Evolutionary conservation across 176 grass and related monocot genomes (phyloP), one percentile per base, ranked within the genome.

Genomic region (Alopecurus myosuroides): DNA sequence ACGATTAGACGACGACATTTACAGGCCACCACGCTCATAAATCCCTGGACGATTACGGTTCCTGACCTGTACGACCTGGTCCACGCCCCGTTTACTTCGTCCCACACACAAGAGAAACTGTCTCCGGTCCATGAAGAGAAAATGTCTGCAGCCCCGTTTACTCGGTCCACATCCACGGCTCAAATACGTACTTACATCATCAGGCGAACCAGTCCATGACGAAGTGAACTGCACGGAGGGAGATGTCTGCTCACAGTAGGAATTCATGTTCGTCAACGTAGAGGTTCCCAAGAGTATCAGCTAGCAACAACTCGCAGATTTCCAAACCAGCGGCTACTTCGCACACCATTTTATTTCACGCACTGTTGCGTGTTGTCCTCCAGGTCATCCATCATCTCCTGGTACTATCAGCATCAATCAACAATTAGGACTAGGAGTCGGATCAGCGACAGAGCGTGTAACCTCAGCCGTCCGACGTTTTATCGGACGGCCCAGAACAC

Each of bases 41-140:
- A 53, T 14, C 19, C 10, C 29, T 58, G 5, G 80, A 50, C 30
- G 15, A 29, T 79, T 74, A 80, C 80, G 44, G 56, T 0, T 78
- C 74, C 77, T 17, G 44, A 8, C 25, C 11, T 9, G 12, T 14
- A 12, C 1, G 79, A 58, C 40, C 20, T 1, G 70, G 70, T 89
- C 88, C 20, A 4, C 58, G 4, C 20, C 20, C 70, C 64, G 79
- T 79, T 58, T 82, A 86, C 79, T 70, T 44, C 11, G 40, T 77
- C n/a, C n/a, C n/a, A n/a, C n/a, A n/a, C n/a, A n/a, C n/a, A n/a
- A n/a, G n/a, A n/a, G n/a, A n/a, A n/a, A n/a, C n/a, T n/a, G n/a
- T n/a, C n/a, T n/a, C n/a, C n/a, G n/a, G n/a, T n/a, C n/a, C n/a
- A n/a, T n/a, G n/a, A n/a, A n/a, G n/a, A n/a, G n/a, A n/a, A n/a